Evolutionary conservation across 768 basidiomycete species (phyloP).

Genomic region (Trametopsis cervina): DNA sequence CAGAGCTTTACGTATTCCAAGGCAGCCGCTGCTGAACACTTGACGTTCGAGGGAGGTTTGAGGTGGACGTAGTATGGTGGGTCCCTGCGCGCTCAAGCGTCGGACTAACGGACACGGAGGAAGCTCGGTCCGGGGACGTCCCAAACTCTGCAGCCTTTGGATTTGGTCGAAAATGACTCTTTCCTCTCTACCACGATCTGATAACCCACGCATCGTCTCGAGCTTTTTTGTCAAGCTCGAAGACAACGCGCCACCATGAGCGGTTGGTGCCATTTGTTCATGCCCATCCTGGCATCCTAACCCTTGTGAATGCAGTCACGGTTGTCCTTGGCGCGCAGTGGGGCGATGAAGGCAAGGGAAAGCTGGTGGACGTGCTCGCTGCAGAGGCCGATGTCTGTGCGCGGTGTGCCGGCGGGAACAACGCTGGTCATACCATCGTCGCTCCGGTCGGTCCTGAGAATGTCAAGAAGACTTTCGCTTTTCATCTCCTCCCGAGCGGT

Average conservation of each 20-base stretch:
- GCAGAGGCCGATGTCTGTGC: constrained; percentile 89
- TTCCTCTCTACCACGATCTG: background rate
- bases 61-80: too few relatives aligned
- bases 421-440: constrained; percentile 98
- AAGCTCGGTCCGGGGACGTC: background rate
- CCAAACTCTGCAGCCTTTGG: too few relatives aligned
- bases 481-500: constrained; percentile 95
- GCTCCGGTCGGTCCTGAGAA: constrained; percentile 64
- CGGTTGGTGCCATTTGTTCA: constrained; percentile 8
- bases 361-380: constrained; percentile 94
- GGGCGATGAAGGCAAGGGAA: constrained; percentile 93
- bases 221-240: background rate
- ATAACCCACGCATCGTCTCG: background rate
- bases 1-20: too few relatives aligned
- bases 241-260: constrained; percentile 7
- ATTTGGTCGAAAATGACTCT: too few relatives aligned
- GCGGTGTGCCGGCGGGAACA: constrained; percentile 96
- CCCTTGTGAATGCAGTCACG: too few relatives aligned
- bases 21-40: too few relatives aligned
- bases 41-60: too few relatives aligned
- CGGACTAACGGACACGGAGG: background rate
- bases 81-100: too few relatives aligned
- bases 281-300: too few relatives aligned
- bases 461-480: constrained; percentile 81
- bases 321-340: constrained; percentile 86